phyloP scores from a whole-genome alignment of 352 stramenopile species.

The Phytophthora capsici region DNA sequence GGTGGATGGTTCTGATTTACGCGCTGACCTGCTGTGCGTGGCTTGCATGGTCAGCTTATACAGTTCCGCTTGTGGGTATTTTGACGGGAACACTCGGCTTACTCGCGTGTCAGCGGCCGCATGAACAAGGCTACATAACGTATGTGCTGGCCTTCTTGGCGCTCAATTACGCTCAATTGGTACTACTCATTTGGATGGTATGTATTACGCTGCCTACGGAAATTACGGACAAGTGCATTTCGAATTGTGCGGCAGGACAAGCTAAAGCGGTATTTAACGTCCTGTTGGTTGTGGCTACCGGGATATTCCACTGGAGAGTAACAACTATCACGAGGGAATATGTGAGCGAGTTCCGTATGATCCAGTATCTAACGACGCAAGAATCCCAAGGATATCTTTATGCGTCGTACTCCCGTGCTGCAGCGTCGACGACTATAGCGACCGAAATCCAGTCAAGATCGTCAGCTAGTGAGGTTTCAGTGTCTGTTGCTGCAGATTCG shows the following conservation, averaged over 20 bases:
- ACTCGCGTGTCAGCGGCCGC: slow-evolving; percentile 34
- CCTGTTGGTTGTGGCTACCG: slow-evolving; percentile 32
- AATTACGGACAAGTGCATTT: slow-evolving; percentile 12
- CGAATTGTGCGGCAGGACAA: slow-evolving; percentile 18
- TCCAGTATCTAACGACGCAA: slow-evolving; percentile 19
- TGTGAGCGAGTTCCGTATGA: slow-evolving; percentile 43
- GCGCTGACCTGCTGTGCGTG: slow-evolving; percentile 40
- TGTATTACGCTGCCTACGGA: slow-evolving; percentile 31
- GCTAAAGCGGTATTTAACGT: slow-evolving; percentile 34
- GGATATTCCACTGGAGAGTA: slow-evolving; percentile 38
- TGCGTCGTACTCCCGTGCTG: slow-evolving; percentile 12
- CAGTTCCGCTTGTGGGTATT: slow-evolving; percentile 35
- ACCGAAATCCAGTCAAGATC: slow-evolving; percentile 28
- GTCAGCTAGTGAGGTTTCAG: slow-evolving; percentile 13
- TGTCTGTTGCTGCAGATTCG: not conserved
- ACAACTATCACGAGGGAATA: slow-evolving; percentile 37
- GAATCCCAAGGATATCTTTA: not conserved
- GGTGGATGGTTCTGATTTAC: slow-evolving; percentile 46
- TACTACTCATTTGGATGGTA: slow-evolving; percentile 34
- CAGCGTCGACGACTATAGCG: slow-evolving; percentile 20
- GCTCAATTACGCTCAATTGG: slow-evolving; percentile 43
- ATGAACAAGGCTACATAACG: slow-evolving; percentile 30
- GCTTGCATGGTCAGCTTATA: slow-evolving; percentile 38
- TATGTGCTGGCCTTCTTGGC: slow-evolving; percentile 43
- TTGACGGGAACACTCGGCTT: slow-evolving; percentile 38